Evolutionary conservation across 768 basidiomycete genomes (phyloP).

Genomic region (Leccinum olivaceopallidum): DNA sequence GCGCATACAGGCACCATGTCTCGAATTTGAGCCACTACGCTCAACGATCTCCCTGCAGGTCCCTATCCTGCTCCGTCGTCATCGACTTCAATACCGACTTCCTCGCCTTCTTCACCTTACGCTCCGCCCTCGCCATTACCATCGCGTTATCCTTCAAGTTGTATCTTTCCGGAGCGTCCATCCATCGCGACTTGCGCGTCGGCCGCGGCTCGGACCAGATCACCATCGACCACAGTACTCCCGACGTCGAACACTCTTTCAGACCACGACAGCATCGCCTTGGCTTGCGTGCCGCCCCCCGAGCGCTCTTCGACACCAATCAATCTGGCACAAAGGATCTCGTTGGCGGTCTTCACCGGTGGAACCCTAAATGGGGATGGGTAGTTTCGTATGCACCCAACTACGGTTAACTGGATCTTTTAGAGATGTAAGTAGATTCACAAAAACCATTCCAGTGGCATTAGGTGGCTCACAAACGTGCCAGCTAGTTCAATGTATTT

Average conservation of each 20-base stretch:
- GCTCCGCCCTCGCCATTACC: constrained; percentile 89
- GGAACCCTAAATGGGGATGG: no score
- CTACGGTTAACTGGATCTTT: no score
- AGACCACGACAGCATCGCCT: constrained; percentile 82
- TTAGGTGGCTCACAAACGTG: no score
- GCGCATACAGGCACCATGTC: constrained; percentile 17
- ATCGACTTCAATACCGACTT: constrained; percentile 91
- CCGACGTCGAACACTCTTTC: constrained; percentile 91
- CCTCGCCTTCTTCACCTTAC: constrained; percentile 92
- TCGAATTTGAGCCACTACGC: constrained; percentile 99
- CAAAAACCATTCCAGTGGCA: no score
- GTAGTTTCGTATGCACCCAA: no score
- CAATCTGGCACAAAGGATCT: constrained; percentile 88
- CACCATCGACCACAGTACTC: constrained; percentile 86
- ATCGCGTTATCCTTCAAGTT: constrained; percentile 84
- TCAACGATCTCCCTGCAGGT: constrained; percentile 83
- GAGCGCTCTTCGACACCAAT: constrained; percentile 91
- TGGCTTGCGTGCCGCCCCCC: constrained; percentile 77
- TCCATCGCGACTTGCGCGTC: constrained; percentile 81
- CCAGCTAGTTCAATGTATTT: no score
- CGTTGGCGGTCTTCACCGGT: constrained; percentile 75
- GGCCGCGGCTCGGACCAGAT: constrained; percentile 95
- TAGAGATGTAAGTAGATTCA: no score
- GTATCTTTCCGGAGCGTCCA: constrained; percentile 92
- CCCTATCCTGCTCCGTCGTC: constrained; percentile 48